phyloP scores from a whole-genome alignment of 129 eudicot species.

The Flaveria ramosissima region DNA sequence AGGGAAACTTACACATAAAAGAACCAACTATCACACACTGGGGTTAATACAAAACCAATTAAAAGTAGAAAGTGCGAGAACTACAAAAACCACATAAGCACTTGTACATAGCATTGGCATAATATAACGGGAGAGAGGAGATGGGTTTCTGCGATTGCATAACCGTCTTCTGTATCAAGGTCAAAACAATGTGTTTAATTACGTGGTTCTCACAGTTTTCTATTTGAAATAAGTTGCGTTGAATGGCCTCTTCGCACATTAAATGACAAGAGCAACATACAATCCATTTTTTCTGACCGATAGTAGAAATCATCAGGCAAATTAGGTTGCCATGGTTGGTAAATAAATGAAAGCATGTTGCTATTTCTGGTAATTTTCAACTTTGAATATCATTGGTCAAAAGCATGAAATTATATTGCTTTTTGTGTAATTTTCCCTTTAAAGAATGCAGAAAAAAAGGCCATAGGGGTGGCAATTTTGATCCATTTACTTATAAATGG shows the following conservation, averaged over 20 bases:
- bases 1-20: neutral
- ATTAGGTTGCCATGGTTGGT: neutral
- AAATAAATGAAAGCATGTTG: conserved; percentile 1
- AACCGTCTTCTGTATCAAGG: neutral
- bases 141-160: neutral
- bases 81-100: neutral
- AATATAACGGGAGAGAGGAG: neutral
- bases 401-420: neutral
- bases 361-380: neutral
- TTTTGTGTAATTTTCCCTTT: neutral
- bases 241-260: neutral
- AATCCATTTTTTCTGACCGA: neutral
- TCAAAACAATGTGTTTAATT: neutral
- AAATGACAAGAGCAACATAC: neutral
- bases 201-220: neutral
- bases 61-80: neutral
- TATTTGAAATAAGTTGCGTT: neutral
- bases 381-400: neutral
- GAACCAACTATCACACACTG: neutral
- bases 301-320: neutral
- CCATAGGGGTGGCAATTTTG: neutral
- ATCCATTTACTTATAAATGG: neutral
- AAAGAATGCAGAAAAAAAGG: neutral
- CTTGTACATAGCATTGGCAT: neutral
- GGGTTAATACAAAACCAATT: neutral